These are phyloP conservation scores for Dendrothele bispora DNA, from an alignment of 768 basidiomycete genomes.

Conservation along the genomic window DNA sequence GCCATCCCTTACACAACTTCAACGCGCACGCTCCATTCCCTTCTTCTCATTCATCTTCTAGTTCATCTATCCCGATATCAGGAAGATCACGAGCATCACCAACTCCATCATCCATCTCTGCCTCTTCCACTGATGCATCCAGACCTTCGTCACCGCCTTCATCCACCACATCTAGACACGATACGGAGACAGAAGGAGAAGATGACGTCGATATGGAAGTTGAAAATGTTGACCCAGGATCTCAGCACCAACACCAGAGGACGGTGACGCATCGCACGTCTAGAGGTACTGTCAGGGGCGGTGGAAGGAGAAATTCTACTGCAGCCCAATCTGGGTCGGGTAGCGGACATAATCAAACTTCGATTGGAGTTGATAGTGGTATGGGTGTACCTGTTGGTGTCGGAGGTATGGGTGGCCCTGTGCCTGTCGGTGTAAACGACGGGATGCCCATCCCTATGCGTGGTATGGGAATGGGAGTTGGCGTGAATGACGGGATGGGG, in stretches of 20 bases:
- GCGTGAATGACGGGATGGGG: conserved; percentile 30
- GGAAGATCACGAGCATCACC: conserved; percentile 7
- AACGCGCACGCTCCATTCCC: conserved; percentile 1
- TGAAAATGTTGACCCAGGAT: too few relatives aligned
- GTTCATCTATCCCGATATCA: neutral
- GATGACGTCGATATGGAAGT: conserved; percentile 55
- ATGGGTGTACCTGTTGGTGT: too few relatives aligned
- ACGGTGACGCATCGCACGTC: too few relatives aligned
- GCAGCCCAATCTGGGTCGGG: too few relatives aligned
- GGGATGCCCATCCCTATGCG: conserved; percentile 3
- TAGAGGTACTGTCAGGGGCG: too few relatives aligned
- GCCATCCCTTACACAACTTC: conserved; percentile 2
- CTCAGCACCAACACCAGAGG: too few relatives aligned
- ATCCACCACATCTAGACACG: conserved; percentile 53
- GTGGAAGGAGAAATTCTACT: too few relatives aligned
- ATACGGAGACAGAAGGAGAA: conserved; percentile 81
- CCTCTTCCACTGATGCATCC: conserved; percentile 7
- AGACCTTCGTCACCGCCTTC: conserved; percentile 5
- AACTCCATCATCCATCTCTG: conserved; percentile 9
- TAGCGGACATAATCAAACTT: too few relatives aligned
- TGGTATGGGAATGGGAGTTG: conserved; percentile 23
- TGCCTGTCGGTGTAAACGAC: conserved; percentile 4
- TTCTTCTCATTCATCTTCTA: neutral
- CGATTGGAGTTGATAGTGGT: too few relatives aligned
- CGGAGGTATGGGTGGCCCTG: too few relatives aligned